Evolutionary conservation across 2,329 filamentous ascomycete genomes (phyloP), one percentile per base, ranked within the genome.

Genomic region (Monosporascus sp.): DNA sequence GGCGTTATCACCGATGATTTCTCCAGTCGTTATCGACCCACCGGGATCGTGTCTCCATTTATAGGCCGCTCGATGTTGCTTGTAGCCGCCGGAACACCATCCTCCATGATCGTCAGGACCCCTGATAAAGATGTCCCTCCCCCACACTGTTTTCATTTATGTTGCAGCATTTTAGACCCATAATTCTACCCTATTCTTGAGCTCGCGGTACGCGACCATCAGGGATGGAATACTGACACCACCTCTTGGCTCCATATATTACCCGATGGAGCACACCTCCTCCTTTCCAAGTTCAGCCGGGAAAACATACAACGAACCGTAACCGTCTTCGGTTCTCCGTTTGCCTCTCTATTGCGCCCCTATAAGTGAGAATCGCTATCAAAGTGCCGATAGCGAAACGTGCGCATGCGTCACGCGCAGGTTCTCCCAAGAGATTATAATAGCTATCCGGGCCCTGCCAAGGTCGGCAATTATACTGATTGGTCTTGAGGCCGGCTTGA

Each of bases 271-370:
- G 56, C 47, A 57, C 55, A 56, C 45, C 47, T 52, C 53, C 53
- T 57, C 56, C 55, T 52, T 51, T 58, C 51, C 17, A 51, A 58
- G 37, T 58, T 60, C 58, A 60, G 56, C 58, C 58, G 52, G 54
- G 49, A 48, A 54, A 20, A 39, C 52, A 50, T 45, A 53, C 55
- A 55, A 51, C 53, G 49, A 57, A 52, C 58, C 50, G 49, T 53
- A 53, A 47, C 53, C 56, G 54, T 55, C 47, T 58, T 52, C 56
- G 55, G 57, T 51, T 45, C 56, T 58, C 53, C 53, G 52, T 46
- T 46, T 14, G 18, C 51, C 11, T 52, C 51, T 54, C 35, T 53
- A 54, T 50, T 54, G 25, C 45, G 38, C 48, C 35, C 49, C 47
- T 54, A 44, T 39, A 54, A 25, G 50, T 44, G 53, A 45, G 52